A percentile compares a stretch with the other conserved stretches of the same genome.
These are phyloP conservation scores for Jamesozyma hellenica DNA, from an alignment of 805 yeast species.

Conservation along the genomic window DNA sequence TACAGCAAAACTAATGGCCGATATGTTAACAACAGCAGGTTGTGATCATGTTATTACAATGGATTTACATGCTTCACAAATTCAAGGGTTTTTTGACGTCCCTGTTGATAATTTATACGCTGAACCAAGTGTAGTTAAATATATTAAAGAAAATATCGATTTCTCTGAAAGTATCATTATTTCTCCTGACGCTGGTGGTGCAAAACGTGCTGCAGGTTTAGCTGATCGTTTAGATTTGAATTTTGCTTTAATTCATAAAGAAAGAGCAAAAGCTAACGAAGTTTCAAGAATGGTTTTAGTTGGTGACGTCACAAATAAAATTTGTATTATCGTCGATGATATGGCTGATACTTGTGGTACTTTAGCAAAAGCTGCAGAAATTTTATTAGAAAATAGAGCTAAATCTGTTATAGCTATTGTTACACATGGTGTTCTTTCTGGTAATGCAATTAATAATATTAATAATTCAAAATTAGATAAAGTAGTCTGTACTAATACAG, in stretches of 20 bases:
- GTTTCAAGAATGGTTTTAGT: constrained; percentile 78
- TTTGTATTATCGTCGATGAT: constrained; percentile 73
- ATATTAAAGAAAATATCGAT: constrained; percentile 53
- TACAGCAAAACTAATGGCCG: constrained; percentile 77
- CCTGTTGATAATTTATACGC: constrained; percentile 82
- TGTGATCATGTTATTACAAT: constrained; percentile 79
- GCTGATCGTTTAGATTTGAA: constrained; percentile 72
- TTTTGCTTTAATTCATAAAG: constrained; percentile 79
- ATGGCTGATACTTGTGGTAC: constrained; percentile 92
- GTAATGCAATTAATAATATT: constrained; percentile 62
- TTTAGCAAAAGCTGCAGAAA: constrained; percentile 71
- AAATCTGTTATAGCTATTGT: constrained; percentile 66
- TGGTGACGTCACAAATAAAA: constrained; percentile 70
- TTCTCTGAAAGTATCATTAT: constrained; percentile 59
- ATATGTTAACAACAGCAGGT: constrained; percentile 73
- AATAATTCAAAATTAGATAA: constrained; percentile 57
- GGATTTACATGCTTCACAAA: constrained; percentile 85
- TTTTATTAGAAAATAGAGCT: constrained; percentile 57
- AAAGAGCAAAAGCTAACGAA: constrained; percentile 74
- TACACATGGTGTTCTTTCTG: constrained; percentile 34
- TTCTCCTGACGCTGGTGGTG: constrained; percentile 88
- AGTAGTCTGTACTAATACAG: constrained; percentile 72
- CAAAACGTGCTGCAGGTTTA: constrained; percentile 77
- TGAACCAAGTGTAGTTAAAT: constrained; percentile 70
- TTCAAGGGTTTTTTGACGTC: constrained; percentile 74